Evolutionary conservation across 2,329 filamentous ascomycete species (phyloP).

Genomic region (Cercospora sojina): DNA sequence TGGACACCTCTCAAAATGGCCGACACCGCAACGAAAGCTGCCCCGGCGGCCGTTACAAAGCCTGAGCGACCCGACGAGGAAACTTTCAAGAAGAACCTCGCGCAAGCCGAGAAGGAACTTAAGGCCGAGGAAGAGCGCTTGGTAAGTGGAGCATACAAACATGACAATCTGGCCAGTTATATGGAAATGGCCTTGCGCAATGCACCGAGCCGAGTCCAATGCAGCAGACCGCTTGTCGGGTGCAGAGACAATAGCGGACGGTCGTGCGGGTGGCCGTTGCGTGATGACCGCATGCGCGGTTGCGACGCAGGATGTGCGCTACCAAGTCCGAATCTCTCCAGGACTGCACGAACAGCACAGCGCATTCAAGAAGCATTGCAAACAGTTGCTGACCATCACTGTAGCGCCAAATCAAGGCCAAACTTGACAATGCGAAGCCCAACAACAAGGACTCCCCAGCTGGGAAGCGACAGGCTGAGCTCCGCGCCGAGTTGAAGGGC

Average conservation of each 20-base stretch:
- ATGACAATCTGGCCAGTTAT: neutral
- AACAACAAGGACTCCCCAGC: slow-evolving; percentile 79
- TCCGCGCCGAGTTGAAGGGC: slow-evolving; percentile 75
- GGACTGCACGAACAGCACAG: neutral
- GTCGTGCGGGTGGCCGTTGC: neutral
- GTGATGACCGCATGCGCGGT: neutral
- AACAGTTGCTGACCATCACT: slow-evolving; percentile 23
- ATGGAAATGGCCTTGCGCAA: neutral
- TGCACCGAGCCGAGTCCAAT: neutral
- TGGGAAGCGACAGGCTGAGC: slow-evolving; percentile 80
- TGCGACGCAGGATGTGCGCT: neutral
- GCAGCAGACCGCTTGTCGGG: slow-evolving; percentile 4
- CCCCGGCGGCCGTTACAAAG: slow-evolving; percentile 50
- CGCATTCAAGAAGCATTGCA: neutral
- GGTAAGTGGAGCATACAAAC: slow-evolving; percentile 28
- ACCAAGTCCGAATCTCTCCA: neutral
- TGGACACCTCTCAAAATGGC: slow-evolving; percentile 28
- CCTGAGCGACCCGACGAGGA: slow-evolving; percentile 87
- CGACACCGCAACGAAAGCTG: slow-evolving; percentile 24
- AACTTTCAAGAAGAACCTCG: slow-evolving; percentile 74
- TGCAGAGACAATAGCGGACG: neutral
- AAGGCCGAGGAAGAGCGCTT: slow-evolving; percentile 68
- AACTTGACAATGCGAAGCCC: slow-evolving; percentile 79
- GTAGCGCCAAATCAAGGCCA: slow-evolving; percentile 82
- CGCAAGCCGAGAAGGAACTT: slow-evolving; percentile 83